phyloP scores from a whole-genome alignment of 1,284 basidiomycete genomes.

The Cutaneotrichosporon sp. region DNA sequence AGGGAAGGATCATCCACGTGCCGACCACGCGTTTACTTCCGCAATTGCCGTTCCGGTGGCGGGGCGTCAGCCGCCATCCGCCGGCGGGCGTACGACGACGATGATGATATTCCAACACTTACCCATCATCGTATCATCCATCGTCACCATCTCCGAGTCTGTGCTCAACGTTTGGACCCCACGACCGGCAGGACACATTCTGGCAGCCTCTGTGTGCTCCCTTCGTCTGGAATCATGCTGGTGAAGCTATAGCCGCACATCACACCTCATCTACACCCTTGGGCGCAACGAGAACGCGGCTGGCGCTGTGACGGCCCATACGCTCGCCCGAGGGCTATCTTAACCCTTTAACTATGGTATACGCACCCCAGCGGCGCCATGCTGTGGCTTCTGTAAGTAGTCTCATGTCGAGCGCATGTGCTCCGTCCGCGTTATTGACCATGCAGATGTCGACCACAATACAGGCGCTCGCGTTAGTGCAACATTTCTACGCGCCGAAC shows the following conservation, averaged over 20 bases:
- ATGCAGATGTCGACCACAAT: constrained; percentile 30
- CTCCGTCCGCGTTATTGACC: neutral
- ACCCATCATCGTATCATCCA: too few relatives aligned
- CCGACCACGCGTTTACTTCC: neutral
- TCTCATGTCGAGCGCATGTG: neutral
- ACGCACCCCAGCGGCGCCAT: constrained; percentile 41
- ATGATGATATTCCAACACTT: too few relatives aligned
- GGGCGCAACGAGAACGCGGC: neutral
- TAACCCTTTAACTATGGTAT: constrained; percentile 25
- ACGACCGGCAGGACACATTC: too few relatives aligned
- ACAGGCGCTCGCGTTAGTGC: constrained; percentile 33
- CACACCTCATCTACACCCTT: neutral
- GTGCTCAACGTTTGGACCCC: too few relatives aligned
- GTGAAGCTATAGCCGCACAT: neutral
- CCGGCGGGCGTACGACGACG: too few relatives aligned
- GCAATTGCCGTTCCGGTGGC: neutral
- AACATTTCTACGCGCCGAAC: constrained; percentile 44
- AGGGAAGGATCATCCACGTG: neutral
- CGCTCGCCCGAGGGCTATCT: neutral
- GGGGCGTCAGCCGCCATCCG: too few relatives aligned
- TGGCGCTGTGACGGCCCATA: neutral
- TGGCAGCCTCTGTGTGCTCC: too few relatives aligned
- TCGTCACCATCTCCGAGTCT: too few relatives aligned
- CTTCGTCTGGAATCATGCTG: neutral
- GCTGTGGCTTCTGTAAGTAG: constrained; percentile 37